These are phyloP conservation scores for Aspergillus olivimuriae DNA, from an alignment of 495 filamentous ascomycete genomes.

Conservation along the genomic window DNA sequence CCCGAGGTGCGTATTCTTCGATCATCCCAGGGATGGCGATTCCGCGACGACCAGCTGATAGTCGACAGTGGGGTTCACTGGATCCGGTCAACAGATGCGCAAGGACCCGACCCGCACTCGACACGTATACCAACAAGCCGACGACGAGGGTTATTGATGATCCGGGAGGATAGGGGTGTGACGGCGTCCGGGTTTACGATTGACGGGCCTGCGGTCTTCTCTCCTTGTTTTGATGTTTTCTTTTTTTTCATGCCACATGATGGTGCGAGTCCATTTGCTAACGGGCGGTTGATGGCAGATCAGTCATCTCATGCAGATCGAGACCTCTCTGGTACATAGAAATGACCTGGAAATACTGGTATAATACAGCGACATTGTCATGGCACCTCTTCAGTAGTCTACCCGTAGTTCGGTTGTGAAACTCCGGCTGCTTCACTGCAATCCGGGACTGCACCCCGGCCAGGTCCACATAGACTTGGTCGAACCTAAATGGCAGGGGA, in stretches of 20 bases:
- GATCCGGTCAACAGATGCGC: constrained; percentile 89
- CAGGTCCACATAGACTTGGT: too few relatives aligned
- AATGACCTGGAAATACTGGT: constrained; percentile 1
- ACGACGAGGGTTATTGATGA: constrained; percentile 59
- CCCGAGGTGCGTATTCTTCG: constrained; percentile 65
- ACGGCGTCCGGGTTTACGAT: not conserved
- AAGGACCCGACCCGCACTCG: constrained; percentile 79
- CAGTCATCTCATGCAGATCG: constrained; percentile 6
- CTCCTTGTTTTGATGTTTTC: constrained; percentile 6
- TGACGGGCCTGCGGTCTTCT: not conserved
- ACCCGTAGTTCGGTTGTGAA: not conserved
- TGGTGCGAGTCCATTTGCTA: constrained; percentile 5
- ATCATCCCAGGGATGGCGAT: constrained; percentile 4
- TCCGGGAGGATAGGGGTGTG: too few relatives aligned
- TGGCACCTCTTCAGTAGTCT: constrained; percentile 6
- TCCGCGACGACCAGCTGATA: not conserved
- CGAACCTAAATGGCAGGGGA: too few relatives aligned
- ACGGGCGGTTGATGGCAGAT: constrained; percentile 13
- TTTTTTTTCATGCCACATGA: not conserved
- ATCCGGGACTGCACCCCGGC: too few relatives aligned
- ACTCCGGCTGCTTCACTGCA: too few relatives aligned
- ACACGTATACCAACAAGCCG: constrained; percentile 78
- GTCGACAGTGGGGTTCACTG: constrained; percentile 80
- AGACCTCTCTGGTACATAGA: constrained; percentile 6
- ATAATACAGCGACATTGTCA: too few relatives aligned